Evolutionary conservation across 108 stramenopile species (phyloP), one percentile per base, ranked within the genome.

Genomic region (Schizochytrium sp.): DNA sequence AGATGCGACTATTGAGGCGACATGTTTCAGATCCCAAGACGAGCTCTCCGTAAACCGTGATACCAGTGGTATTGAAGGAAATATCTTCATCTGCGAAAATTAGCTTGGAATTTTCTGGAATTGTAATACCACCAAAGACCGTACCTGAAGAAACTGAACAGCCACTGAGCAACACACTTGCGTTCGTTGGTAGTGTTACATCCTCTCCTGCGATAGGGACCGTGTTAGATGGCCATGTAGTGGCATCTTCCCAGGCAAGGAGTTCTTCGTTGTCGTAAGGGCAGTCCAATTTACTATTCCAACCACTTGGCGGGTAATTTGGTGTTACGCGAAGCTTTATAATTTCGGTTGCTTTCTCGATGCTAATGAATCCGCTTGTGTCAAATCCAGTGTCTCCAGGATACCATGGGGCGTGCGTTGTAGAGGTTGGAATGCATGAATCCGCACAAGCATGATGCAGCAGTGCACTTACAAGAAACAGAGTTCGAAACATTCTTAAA

Each of bases 21-120:
- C 72, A 72, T 38, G 72, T 41, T 41, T 72, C 72, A 41, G 72
- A 72, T 15, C 72, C 72, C 40, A 72, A 41, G 72, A 72, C 72
- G 72, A 72, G 72, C 72, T 72, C 44, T 72, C 72, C 72, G 19
- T 17, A 38, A 17, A 72, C 72, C 19, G 17, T 15, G 28, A 72
- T 38, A 28, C 72, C 72, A 15, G 17, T 38, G 15, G 72, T 41
- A 28, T 28, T 1, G 40, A 72, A 15, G 28, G 17, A 17, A 2
- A 72, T 72, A 41, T 38, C 42, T 44, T 72, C 40, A 41, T 72
- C 72, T 38, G 28, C 42, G 72, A 72, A 72, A 44, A 72, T 72
- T 0, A 72, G 72, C 28, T 72, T 41, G 19, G 40, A 41, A 28
- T 28, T 41, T 41, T 72, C 72, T 72, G 72, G 72, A 0, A 72